A percentile compares a stretch with the other conserved stretches of the same genome.
phyloP scores from a whole-genome alignment of 345 rosid species.

The Euphorbia peplus region DNA sequence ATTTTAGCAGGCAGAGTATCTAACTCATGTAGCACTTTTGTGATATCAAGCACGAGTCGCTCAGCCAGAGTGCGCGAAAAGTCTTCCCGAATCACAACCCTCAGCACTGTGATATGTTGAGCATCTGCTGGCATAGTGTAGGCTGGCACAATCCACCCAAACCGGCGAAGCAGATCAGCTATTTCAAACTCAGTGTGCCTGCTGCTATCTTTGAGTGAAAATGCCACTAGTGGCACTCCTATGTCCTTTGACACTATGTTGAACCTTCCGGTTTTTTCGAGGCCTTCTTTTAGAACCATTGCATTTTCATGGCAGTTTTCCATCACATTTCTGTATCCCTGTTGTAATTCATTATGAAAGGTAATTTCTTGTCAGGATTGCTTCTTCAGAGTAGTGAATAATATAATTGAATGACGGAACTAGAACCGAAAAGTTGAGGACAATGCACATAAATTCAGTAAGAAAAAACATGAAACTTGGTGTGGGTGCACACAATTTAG shows the following conservation, averaged over 20 bases:
- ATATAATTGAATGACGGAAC: too few relatives aligned
- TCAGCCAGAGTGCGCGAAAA: conserved; percentile 89
- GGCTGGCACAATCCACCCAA: conserved; percentile 95
- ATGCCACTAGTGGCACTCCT: conserved; percentile 88
- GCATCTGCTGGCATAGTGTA: conserved; percentile 92
- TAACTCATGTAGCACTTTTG: conserved; percentile 71
- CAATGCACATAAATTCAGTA: too few relatives aligned
- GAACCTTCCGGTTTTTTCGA: conserved; percentile 68
- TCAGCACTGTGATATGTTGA: conserved; percentile 80
- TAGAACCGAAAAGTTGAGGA: too few relatives aligned
- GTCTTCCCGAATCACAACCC: conserved; percentile 88
- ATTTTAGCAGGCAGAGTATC: conserved; percentile 59
- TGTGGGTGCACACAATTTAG: too few relatives aligned
- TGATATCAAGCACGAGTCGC: conserved; percentile 72
- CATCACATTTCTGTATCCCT: conserved; percentile 88
- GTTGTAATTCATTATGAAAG: background rate
- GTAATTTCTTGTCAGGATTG: background rate
- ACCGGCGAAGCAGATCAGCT: conserved; percentile 74
- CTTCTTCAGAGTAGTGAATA: background rate
- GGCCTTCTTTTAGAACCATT: conserved; percentile 60
- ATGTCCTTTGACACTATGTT: conserved; percentile 74
- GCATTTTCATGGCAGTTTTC: conserved; percentile 82
- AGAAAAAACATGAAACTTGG: too few relatives aligned
- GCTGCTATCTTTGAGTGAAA: conserved; percentile 73
- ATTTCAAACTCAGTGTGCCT: conserved; percentile 71